phyloP scores from a whole-genome alignment of 495 filamentous ascomycete genomes.

The Hypoxylon subgilvum region DNA sequence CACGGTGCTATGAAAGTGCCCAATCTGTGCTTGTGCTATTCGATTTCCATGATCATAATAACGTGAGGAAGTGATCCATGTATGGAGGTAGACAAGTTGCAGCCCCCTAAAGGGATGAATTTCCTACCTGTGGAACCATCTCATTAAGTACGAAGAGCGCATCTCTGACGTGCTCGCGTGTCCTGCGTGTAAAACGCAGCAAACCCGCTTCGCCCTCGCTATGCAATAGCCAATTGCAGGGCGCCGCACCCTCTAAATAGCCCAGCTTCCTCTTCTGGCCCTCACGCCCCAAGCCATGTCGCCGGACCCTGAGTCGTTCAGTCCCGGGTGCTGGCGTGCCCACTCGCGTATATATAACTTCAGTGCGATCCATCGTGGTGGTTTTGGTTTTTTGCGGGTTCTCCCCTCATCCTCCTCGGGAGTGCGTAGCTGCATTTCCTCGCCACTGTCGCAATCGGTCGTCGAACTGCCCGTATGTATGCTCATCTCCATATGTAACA shows the following conservation, averaged over 20 bases:
- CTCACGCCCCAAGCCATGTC: slow-evolving; percentile 72
- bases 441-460: slow-evolving; percentile 27
- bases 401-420: slow-evolving; percentile 48
- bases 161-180: background rate
- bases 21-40: background rate
- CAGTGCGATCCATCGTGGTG: slow-evolving; percentile 80
- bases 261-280: slow-evolving; percentile 83
- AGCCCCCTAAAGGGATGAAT: background rate
- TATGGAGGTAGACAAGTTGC: background rate
- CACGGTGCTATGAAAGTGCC: too few relatives aligned
- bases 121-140: slow-evolving; percentile 1
- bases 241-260: slow-evolving; percentile 55
- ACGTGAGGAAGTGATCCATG: background rate
- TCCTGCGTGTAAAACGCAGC: background rate
- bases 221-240: slow-evolving; percentile 7
- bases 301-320: slow-evolving; percentile 57
- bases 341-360: slow-evolving; percentile 82
- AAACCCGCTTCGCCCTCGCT: slow-evolving; percentile 11
- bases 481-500: slow-evolving; percentile 63
- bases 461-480: slow-evolving; percentile 31
- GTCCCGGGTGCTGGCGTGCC: slow-evolving; percentile 76
- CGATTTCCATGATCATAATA: slow-evolving; percentile 2
- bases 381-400: slow-evolving; percentile 47
- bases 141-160: background rate
- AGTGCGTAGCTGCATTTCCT: slow-evolving; percentile 42